Conservation (phyloP, 2,329 filamentous ascomycete genomes). For the Juglanconis juglandina region DNA sequence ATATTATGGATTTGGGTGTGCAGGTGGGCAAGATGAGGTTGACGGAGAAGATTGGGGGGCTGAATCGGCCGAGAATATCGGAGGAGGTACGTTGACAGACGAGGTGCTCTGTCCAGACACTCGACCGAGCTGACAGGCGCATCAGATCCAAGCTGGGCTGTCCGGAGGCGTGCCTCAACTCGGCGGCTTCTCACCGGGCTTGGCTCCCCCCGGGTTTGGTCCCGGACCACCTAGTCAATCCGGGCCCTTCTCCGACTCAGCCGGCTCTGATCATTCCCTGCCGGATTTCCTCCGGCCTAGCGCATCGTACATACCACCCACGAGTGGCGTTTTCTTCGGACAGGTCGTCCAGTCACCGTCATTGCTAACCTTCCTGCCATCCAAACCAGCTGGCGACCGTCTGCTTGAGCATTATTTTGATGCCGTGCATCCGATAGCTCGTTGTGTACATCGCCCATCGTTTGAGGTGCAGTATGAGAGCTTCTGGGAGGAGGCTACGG, state of each 20-base stretch:
- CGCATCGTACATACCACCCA: constrained; percentile 63
- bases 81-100: constrained; percentile 55
- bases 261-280: constrained; percentile 28
- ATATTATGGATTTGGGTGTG: constrained; percentile 69
- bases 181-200: constrained; percentile 15
- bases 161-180: constrained; percentile 21
- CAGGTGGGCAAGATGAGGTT: constrained; percentile 69
- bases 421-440: constrained; percentile 65
- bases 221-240: constrained; percentile 15
- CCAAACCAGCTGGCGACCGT: constrained; percentile 53
- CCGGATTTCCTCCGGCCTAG: constrained; percentile 62
- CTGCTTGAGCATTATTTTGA: constrained; percentile 66
- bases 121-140: background rate
- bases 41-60: constrained; percentile 70
- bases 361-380: constrained; percentile 60
- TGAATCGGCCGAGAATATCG: constrained; percentile 65
- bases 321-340: constrained; percentile 65
- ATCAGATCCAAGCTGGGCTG: constrained; percentile 34
- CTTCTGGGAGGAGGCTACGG: constrained; percentile 62
- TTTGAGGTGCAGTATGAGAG: constrained; percentile 62
- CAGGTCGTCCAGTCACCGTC: constrained; percentile 44
- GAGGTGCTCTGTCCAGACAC: background rate
- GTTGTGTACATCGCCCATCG: constrained; percentile 64
- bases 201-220: constrained; percentile 16
- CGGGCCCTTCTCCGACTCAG: constrained; percentile 14